phyloP scores from a whole-genome alignment of 2,329 filamentous ascomycete genomes.

The Hypoxylon sp. region DNA sequence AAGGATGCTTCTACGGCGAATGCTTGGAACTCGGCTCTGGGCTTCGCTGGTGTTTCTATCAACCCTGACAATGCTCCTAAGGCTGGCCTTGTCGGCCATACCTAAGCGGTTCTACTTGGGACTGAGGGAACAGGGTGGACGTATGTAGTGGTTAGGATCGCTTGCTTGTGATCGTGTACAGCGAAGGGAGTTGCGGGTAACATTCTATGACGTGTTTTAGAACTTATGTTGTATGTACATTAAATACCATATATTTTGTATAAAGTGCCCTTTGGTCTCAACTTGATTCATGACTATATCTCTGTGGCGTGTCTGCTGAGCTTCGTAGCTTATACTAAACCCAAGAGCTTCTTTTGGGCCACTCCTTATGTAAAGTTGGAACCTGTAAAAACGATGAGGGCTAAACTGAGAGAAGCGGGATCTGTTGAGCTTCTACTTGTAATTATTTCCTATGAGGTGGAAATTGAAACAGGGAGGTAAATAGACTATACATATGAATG shows the following conservation, averaged over 20 bases:
- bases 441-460: too few species aligned
- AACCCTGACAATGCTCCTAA: conserved; percentile 57
- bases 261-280: neutral
- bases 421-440: too few species aligned
- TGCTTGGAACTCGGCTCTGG: conserved; percentile 58
- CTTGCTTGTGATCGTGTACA: conserved; percentile 24
- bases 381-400: too few species aligned
- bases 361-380: too few species aligned
- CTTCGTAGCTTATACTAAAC: too few species aligned
- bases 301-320: too few species aligned
- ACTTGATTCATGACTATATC: neutral
- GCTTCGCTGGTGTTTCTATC: conserved; percentile 56
- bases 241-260: conserved; percentile 23
- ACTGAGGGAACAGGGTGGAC: neutral
- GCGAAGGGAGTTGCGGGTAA: conserved; percentile 19
- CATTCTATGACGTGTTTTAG: conserved; percentile 35
- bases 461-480: too few species aligned
- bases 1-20: conserved; percentile 56
- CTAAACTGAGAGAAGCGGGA: too few species aligned
- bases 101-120: conserved; percentile 42
- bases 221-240: conserved; percentile 31
- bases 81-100: conserved; percentile 56
- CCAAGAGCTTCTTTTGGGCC: too few species aligned
- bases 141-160: neutral
- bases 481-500: too few species aligned